A percentile compares a stretch with the other conserved stretches of the same genome.
Evolutionary conservation across 352 stramenopile genomes (phyloP).

Genomic region (Phytophthora macrochlamydospora): DNA sequence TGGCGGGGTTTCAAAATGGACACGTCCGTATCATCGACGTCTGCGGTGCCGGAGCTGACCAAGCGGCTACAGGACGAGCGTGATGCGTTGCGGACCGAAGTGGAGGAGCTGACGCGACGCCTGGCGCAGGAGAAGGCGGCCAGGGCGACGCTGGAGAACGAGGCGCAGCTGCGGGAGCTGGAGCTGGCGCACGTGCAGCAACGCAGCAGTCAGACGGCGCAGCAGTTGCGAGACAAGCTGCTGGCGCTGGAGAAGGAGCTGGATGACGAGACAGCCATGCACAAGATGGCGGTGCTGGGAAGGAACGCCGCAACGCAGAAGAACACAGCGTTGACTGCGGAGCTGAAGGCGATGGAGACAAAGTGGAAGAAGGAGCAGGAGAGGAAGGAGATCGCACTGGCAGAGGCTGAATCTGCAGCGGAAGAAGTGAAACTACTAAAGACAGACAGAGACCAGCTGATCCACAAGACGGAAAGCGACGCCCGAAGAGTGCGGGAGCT

Average conservation of each 20-base stretch:
- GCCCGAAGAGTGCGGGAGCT: conserved; percentile 75
- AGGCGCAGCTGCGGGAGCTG: conserved; percentile 67
- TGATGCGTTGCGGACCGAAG: conserved; percentile 46
- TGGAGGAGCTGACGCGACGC: conserved; percentile 57
- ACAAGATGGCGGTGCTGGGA: conserved; percentile 57
- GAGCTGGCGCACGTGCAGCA: conserved; percentile 76
- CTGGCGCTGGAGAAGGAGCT: conserved; percentile 64
- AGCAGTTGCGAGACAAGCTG: conserved; percentile 53
- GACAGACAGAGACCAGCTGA: conserved; percentile 59
- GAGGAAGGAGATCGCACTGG: conserved; percentile 60
- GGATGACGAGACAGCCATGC: conserved; percentile 56
- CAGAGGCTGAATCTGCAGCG: conserved; percentile 51
- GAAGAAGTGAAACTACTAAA: conserved; percentile 52
- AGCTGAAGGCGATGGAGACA: conserved; percentile 58
- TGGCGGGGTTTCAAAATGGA: conserved; percentile 20
- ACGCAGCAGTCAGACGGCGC: conserved; percentile 50
- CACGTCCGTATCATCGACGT: conserved; percentile 3
- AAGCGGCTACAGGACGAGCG: conserved; percentile 65
- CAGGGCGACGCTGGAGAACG: conserved; percentile 52
- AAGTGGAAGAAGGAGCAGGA: conserved; percentile 69
- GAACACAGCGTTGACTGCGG: conserved; percentile 46
- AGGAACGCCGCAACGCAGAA: conserved; percentile 62
- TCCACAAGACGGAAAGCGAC: conserved; percentile 74
- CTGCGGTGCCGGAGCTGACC: conserved; percentile 60
- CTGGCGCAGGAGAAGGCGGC: conserved; percentile 47